phyloP scores from a whole-genome alignment of 768 basidiomycete species.

The Podaxis sp. region DNA sequence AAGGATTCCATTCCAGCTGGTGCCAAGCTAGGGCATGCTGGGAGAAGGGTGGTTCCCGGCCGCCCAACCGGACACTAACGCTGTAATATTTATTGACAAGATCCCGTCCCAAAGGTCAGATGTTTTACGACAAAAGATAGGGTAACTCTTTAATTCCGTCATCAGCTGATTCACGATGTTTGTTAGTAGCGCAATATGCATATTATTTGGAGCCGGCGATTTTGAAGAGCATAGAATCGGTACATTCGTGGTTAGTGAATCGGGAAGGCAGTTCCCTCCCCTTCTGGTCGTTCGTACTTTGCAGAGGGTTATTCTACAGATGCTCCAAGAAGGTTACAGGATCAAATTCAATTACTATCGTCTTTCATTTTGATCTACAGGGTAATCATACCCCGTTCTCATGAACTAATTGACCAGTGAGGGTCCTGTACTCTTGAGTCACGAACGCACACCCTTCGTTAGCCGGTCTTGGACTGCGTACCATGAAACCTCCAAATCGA shows the following conservation, averaged over 20 bases:
- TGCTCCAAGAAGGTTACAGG: no score
- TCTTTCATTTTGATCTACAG: no score
- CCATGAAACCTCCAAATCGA: neutral
- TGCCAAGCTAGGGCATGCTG: neutral
- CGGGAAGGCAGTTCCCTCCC: no score
- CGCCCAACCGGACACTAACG: neutral
- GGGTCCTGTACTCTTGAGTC: neutral
- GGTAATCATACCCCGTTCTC: no score
- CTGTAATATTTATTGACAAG: neutral
- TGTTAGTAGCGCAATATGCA: no score
- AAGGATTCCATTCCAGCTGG: no score
- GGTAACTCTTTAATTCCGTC: no score
- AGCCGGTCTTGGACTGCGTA: neutral
- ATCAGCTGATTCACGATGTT: no score
- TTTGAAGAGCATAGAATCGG: no score
- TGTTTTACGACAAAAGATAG: neutral
- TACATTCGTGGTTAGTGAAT: no score
- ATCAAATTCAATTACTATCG: no score
- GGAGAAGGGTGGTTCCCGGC: neutral
- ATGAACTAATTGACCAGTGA: neutral
- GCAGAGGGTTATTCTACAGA: neutral
- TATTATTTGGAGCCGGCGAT: no score
- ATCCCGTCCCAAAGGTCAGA: neutral
- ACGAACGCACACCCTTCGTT: neutral
- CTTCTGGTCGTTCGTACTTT: neutral